phyloP scores from a whole-genome alignment of 805 yeast species.

The Candida jianshihensis region DNA sequence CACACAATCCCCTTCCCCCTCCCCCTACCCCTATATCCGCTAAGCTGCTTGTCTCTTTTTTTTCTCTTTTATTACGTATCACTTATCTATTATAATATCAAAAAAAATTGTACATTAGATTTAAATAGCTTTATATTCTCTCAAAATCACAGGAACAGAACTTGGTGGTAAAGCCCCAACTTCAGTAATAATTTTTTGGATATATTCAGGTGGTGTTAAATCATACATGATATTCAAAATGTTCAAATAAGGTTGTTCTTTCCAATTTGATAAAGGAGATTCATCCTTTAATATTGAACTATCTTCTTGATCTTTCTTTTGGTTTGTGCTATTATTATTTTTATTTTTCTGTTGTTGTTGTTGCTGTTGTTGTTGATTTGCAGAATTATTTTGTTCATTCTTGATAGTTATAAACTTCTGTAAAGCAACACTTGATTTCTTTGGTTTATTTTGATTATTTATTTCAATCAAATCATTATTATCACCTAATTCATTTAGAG shows the following conservation, averaged over 20 bases:
- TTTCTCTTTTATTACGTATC: too few species aligned
- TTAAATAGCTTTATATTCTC: conserved; percentile 64
- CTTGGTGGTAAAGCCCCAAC: conserved; percentile 95
- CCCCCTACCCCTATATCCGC: too few species aligned
- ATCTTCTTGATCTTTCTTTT: conserved; percentile 16
- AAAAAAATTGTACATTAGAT: too few species aligned
- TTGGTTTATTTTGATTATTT: conserved; percentile 40
- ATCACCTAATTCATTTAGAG: conserved; percentile 86
- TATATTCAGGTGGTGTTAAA: conserved; percentile 87
- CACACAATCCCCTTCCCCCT: too few species aligned
- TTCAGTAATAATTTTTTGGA: conserved; percentile 93
- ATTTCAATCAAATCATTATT: conserved; percentile 59
- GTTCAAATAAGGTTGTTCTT: conserved; percentile 52
- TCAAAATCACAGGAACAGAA: conserved; percentile 93
- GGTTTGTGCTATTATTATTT: conserved; percentile 7
- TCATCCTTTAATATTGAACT: conserved; percentile 25
- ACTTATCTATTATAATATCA: too few species aligned
- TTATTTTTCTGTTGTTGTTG: conserved; percentile 21
- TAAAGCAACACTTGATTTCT: conserved; percentile 43
- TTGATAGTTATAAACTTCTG: conserved; percentile 51
- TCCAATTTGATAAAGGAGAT: conserved; percentile 56
- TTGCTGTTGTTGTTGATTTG: conserved; percentile 16
- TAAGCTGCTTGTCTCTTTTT: too few species aligned
- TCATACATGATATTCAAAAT: conserved; percentile 86
- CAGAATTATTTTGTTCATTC: conserved; percentile 21